Conservation (phyloP, 78 protist genomes). For the Diacronema lutheri region DNA sequence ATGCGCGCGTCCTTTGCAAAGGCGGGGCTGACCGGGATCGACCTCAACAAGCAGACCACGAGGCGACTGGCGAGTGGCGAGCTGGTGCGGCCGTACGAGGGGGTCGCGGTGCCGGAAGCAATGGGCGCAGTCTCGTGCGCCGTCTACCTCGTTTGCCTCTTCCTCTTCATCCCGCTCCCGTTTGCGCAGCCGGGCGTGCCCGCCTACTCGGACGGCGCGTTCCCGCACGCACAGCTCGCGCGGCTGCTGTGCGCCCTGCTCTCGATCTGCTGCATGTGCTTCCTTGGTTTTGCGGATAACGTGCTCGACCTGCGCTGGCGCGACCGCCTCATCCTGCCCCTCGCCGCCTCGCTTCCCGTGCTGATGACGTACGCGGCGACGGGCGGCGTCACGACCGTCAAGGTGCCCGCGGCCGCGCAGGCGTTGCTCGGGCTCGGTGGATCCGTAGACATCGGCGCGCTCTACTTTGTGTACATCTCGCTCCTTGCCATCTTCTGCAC, state of each 20-base stretch:
- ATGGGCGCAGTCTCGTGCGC: slow-evolving; percentile 74
- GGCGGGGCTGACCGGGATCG: slow-evolving; percentile 44
- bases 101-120: slow-evolving; percentile 62
- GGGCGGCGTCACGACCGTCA: slow-evolving; percentile 8
- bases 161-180: slow-evolving; percentile 61
- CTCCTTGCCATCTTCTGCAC: slow-evolving; percentile 87
- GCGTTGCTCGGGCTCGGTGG: not conserved
- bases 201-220: not conserved
- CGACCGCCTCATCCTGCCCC: slow-evolving; percentile 79
- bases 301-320: slow-evolving; percentile 90
- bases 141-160: slow-evolving; percentile 64
- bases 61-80: not conserved
- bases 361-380: slow-evolving; percentile 64
- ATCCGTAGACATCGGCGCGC: not conserved
- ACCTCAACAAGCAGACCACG: slow-evolving; percentile 35
- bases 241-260: slow-evolving; percentile 68
- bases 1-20: not conserved
- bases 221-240: not conserved
- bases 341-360: slow-evolving; percentile 92
- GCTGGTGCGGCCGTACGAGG: not conserved
- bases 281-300: slow-evolving; percentile 98
- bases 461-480: slow-evolving; percentile 81
- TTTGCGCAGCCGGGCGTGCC: not conserved
- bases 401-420: not conserved
- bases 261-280: slow-evolving; percentile 76